Evolutionary conservation across 495 filamentous ascomycete species (phyloP).

Genomic region (Aspergillus homomorphus): DNA sequence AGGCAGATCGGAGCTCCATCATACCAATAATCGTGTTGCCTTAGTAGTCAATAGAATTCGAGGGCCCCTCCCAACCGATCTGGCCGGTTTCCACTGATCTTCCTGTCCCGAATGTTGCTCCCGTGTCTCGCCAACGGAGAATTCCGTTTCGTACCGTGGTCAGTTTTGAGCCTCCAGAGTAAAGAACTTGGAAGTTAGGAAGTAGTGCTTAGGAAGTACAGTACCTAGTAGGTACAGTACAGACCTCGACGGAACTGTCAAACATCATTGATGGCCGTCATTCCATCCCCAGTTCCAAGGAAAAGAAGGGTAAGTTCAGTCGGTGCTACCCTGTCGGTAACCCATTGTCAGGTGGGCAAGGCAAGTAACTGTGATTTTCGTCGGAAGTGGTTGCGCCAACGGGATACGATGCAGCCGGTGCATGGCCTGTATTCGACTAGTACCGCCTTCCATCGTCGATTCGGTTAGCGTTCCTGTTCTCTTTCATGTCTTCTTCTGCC

Average conservation of each 20-base stretch:
- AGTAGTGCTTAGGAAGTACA: neutral
- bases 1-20: constrained; percentile 7
- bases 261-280: too few relatives aligned
- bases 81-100: constrained; percentile 40
- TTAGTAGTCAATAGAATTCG: constrained; percentile 15
- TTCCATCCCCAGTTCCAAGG: too few relatives aligned
- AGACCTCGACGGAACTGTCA: too few relatives aligned
- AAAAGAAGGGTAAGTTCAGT: too few relatives aligned
- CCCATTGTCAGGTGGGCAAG: neutral
- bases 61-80: constrained; percentile 22
- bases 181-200: too few relatives aligned
- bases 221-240: too few relatives aligned
- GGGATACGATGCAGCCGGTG: neutral
- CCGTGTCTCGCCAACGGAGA: constrained; percentile 25
- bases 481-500: neutral
- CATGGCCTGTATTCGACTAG: neutral
- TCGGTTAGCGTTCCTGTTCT: neutral
- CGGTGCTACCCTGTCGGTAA: neutral
- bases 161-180: neutral
- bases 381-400: neutral
- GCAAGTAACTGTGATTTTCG: neutral
- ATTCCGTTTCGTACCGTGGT: constrained; percentile 26
- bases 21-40: constrained; percentile 13
- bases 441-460: constrained; percentile 6
- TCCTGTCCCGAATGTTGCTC: constrained; percentile 29